Percentiles rank a stretch among this genome's conserved stretches.
phyloP scores from a whole-genome alignment of 495 filamentous ascomycete genomes.

The Hypoxylon fuscum region DNA sequence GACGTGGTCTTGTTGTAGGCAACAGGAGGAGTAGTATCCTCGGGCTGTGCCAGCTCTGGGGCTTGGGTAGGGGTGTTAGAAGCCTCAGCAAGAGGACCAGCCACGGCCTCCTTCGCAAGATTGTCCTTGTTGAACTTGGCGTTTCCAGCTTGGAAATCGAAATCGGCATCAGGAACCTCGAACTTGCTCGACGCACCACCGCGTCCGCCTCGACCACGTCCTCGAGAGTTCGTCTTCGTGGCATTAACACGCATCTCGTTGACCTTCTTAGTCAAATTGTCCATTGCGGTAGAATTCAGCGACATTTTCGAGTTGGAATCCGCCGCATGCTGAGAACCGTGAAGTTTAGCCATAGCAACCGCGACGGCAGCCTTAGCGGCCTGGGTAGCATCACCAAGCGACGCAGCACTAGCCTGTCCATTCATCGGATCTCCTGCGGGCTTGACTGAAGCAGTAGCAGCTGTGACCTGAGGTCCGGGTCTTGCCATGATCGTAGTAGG shows the following conservation, averaged over 20 bases:
- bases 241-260: slow-evolving; percentile 84
- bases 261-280: slow-evolving; percentile 84
- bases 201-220: slow-evolving; percentile 64
- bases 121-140: slow-evolving; percentile 99
- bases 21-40: slow-evolving; percentile 50
- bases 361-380: slow-evolving; percentile 87
- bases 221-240: slow-evolving; percentile 48
- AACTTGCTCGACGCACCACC: slow-evolving; percentile 72
- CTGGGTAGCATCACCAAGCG: slow-evolving; percentile 75
- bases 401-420: slow-evolving; percentile 42
- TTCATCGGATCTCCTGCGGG: slow-evolving; percentile 47
- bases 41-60: slow-evolving; percentile 40
- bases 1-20: slow-evolving; percentile 85
- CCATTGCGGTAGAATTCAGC: slow-evolving; percentile 65
- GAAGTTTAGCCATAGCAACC: slow-evolving; percentile 89
- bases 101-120: slow-evolving; percentile 88
- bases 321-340: too few species aligned
- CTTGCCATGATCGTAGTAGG: slow-evolving; percentile 71
- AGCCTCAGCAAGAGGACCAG: slow-evolving; percentile 72
- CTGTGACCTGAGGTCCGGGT: slow-evolving; percentile 43
- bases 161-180: slow-evolving; percentile 88
- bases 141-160: slow-evolving; percentile 91
- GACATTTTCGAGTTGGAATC: too few species aligned
- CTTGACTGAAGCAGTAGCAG: slow-evolving; percentile 45
- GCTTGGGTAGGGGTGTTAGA: slow-evolving; percentile 47